Percentiles rank a stretch among this genome's conserved stretches.
Conservation (phyloP, 805 yeast species). For the Aciculoconidium aculeatum region DNA sequence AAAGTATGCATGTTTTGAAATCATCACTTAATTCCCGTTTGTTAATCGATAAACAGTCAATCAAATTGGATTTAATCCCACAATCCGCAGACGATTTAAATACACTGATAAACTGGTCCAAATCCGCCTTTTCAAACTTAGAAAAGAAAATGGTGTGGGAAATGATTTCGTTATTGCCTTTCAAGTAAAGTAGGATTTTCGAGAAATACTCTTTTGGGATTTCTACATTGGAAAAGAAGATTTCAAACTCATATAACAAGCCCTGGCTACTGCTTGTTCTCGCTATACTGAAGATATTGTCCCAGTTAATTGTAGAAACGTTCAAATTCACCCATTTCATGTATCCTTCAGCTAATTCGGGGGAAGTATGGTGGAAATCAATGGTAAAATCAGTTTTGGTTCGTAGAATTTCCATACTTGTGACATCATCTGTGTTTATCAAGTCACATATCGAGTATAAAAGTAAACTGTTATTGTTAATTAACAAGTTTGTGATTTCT, state of each 20-base stretch:
- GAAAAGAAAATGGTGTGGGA: too few relatives aligned
- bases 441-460: conserved; percentile 7
- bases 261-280: conserved; percentile 13
- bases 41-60: conserved; percentile 17
- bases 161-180: too few relatives aligned
- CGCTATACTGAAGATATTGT: conserved; percentile 12
- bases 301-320: conserved; percentile 11
- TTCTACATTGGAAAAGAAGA: conserved; percentile 19
- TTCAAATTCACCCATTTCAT: conserved; percentile 14
- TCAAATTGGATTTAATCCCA: conserved; percentile 21
- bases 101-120: too few relatives aligned
- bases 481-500: too few relatives aligned
- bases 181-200: too few relatives aligned
- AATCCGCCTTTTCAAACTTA: too few relatives aligned
- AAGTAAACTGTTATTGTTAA: too few relatives aligned
- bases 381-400: conserved; percentile 13
- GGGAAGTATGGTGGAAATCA: conserved; percentile 28
- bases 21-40: too few relatives aligned
- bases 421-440: too few relatives aligned
- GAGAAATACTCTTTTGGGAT: too few relatives aligned
- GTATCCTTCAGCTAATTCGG: conserved; percentile 33
- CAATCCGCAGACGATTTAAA: conserved; percentile 25
- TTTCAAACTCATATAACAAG: conserved; percentile 23
- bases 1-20: conserved; percentile 13
- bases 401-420: too few relatives aligned